These are phyloP conservation scores for Protomyces gravidus DNA, from an alignment of 1,139 yeast species.

Conservation along the genomic window DNA sequence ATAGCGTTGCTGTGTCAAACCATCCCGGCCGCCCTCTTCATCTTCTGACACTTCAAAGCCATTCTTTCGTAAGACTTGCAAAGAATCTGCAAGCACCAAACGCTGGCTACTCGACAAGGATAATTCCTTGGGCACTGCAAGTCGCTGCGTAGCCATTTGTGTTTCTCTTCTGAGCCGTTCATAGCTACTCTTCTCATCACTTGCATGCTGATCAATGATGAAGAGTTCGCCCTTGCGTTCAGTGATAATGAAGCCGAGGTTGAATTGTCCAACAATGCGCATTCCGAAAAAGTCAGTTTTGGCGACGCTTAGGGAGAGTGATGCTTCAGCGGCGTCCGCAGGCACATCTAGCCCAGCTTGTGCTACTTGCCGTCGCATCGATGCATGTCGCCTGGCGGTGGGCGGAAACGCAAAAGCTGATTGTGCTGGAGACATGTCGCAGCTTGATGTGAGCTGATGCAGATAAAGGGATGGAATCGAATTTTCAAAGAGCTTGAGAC, in stretches of 20 bases:
- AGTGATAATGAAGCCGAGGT: constrained; percentile 81
- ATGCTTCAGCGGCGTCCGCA: constrained; percentile 51
- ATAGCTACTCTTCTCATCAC: constrained; percentile 89
- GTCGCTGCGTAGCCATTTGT: constrained; percentile 59
- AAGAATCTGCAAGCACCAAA: constrained; percentile 58
- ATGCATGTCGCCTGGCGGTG: not conserved
- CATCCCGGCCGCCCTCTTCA: constrained; percentile 38
- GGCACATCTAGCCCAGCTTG: constrained; percentile 33
- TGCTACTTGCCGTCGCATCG: not conserved
- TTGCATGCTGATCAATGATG: constrained; percentile 94
- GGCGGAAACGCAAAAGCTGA: not conserved
- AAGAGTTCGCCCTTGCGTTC: constrained; percentile 55
- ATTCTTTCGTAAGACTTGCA: constrained; percentile 57
- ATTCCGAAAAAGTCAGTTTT: constrained; percentile 64
- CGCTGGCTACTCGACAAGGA: constrained; percentile 77
- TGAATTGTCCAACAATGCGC: constrained; percentile 87
- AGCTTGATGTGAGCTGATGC: not conserved
- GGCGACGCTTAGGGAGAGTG: constrained; percentile 52
- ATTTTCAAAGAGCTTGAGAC: constrained; percentile 13
- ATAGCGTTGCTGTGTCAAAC: constrained; percentile 44
- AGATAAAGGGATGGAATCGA: constrained; percentile 4
- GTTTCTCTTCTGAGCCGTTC: constrained; percentile 60
- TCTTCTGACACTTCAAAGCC: constrained; percentile 64
- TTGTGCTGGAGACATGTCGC: not conserved
- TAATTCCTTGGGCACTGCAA: constrained; percentile 61